phyloP scores from a whole-genome alignment of 1,139 yeast species.

The Blastobotrys petasosporus region DNA sequence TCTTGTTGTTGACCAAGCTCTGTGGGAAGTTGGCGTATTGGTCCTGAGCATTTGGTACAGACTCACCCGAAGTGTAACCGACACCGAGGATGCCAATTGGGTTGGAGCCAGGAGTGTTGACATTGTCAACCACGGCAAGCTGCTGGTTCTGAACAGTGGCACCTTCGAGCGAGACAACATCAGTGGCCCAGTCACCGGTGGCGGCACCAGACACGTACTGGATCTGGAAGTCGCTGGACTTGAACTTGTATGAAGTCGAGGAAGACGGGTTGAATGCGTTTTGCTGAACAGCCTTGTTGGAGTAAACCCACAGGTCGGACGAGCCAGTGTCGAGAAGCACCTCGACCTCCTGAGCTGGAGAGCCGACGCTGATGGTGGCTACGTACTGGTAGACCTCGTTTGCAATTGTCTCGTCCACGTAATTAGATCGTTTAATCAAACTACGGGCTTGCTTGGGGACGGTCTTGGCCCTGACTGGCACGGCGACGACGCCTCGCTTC shows the following conservation, averaged over 20 bases:
- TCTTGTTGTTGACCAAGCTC: conserved; percentile 42
- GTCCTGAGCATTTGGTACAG: conserved; percentile 11
- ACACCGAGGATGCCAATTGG: conserved; percentile 14
- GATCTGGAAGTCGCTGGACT: conserved; percentile 19
- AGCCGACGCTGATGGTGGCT: conserved; percentile 48
- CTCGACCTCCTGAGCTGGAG: conserved; percentile 46
- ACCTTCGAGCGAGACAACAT: conserved; percentile 37
- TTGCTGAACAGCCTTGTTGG: conserved; percentile 17
- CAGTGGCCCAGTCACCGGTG: conserved; percentile 47
- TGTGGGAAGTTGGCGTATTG: conserved; percentile 41
- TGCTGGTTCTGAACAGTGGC: conserved; percentile 7
- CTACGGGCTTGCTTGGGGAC: neutral
- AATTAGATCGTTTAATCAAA: neutral
- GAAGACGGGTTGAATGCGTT: conserved; percentile 7
- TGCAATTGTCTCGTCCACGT: conserved; percentile 8
- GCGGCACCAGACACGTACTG: conserved; percentile 27
- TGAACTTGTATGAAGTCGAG: conserved; percentile 9
- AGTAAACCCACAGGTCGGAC: conserved; percentile 41
- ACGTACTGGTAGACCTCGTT: conserved; percentile 36
- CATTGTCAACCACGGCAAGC: conserved; percentile 10
- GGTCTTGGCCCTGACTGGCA: conserved; percentile 1
- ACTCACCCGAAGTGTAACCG: conserved; percentile 11
- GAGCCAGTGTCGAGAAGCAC: conserved; percentile 46
- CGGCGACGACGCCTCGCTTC: conserved; percentile 3
- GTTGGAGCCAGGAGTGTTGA: conserved; percentile 9